Percentiles rank a stretch among this genome's conserved stretches.
Evolutionary conservation across 306 rosid species (phyloP).

Genomic region (Vicia faba): DNA sequence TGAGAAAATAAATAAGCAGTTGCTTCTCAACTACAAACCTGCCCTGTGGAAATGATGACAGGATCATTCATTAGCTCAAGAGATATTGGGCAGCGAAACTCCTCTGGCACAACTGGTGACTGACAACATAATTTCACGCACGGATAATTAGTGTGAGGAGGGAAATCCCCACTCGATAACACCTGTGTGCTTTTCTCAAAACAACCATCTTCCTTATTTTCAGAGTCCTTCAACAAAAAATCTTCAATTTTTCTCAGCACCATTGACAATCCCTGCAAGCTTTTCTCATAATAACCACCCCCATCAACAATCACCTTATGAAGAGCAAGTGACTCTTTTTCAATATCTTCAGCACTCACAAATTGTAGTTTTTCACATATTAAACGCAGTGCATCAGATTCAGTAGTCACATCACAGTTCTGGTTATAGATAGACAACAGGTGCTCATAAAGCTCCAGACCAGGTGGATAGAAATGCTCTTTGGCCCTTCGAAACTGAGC

Average conservation of each 20-base stretch:
- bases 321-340: slow-evolving; percentile 68
- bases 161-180: slow-evolving; percentile 39
- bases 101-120: slow-evolving; percentile 69
- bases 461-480: slow-evolving; percentile 58
- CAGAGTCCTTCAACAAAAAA: slow-evolving; percentile 59
- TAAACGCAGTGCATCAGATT: slow-evolving; percentile 47
- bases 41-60: slow-evolving; percentile 86
- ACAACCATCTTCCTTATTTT: slow-evolving; percentile 28
- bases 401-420: slow-evolving; percentile 48
- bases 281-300: slow-evolving; percentile 59
- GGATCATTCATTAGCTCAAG: slow-evolving; percentile 95
- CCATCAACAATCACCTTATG: slow-evolving; percentile 53
- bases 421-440: slow-evolving; percentile 50
- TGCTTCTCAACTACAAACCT: slow-evolving; percentile 53
- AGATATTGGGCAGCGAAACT: slow-evolving; percentile 90
- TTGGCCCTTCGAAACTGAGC: slow-evolving; percentile 80
- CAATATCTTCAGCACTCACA: slow-evolving; percentile 56
- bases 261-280: slow-evolving; percentile 51
- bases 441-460: slow-evolving; percentile 59
- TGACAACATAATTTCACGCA: slow-evolving; percentile 36
- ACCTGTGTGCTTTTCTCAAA: background rate
- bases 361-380: slow-evolving; percentile 67
- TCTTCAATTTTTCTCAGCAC: slow-evolving; percentile 67
- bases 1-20: background rate
- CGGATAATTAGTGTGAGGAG: slow-evolving; percentile 46